Conservation (phyloP, 2,329 filamentous ascomycete species). For the Claviceps purpurea region DNA sequence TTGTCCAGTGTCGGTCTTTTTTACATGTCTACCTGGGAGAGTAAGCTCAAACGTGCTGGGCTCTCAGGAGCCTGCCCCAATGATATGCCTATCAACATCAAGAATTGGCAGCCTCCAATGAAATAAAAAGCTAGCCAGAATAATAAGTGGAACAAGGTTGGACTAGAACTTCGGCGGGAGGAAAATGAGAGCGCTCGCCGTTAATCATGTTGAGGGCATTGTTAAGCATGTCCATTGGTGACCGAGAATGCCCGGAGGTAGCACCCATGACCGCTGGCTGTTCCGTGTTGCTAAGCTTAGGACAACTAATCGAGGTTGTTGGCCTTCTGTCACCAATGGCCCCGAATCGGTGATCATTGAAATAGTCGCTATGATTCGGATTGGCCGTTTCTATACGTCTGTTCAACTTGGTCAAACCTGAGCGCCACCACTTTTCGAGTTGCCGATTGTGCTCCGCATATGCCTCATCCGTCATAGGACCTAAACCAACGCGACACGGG, state of each 20-base stretch:
- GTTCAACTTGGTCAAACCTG: constrained; percentile 1
- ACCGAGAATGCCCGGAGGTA: background rate
- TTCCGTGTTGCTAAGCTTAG: background rate
- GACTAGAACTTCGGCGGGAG: background rate
- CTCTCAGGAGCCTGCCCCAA: background rate
- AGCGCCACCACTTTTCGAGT: constrained; percentile 6
- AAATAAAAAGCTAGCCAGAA: background rate
- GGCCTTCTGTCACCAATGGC: constrained; percentile 3
- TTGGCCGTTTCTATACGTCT: background rate
- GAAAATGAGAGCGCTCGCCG: background rate
- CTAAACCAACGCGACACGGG: constrained; percentile 9
- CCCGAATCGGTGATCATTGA: background rate
- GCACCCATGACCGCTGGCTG: background rate
- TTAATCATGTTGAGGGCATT: background rate
- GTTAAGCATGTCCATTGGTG: constrained; percentile 1
- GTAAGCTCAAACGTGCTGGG: too few species aligned
- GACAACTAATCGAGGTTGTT: background rate
- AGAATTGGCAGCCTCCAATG: background rate
- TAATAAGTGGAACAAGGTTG: background rate
- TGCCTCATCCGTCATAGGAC: constrained; percentile 12
- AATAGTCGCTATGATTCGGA: background rate
- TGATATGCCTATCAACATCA: background rate
- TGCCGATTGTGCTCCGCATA: constrained; percentile 5
- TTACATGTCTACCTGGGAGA: background rate
- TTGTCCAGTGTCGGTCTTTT: background rate